A percentile compares a stretch with the other conserved stretches of the same genome.
phyloP scores from a whole-genome alignment of 768 basidiomycete species.

The Chalciporus piperatus region DNA sequence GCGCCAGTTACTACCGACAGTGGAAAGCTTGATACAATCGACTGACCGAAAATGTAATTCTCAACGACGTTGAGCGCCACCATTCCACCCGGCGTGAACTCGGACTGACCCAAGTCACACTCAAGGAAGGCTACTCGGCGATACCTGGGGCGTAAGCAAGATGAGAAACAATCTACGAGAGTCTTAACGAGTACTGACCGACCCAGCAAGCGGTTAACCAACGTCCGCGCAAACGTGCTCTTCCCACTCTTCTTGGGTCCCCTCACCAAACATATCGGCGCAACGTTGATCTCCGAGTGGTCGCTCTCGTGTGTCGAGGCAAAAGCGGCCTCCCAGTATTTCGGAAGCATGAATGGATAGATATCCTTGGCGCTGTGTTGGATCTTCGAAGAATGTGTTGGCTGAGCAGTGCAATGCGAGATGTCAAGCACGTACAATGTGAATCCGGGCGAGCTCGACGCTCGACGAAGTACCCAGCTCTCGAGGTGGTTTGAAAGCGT shows the following conservation, averaged over 20 bases:
- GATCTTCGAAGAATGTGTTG: slow-evolving; percentile 21
- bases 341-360: slow-evolving; percentile 34
- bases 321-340: slow-evolving; percentile 36
- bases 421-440: slow-evolving; percentile 41
- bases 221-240: slow-evolving; percentile 76
- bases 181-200: slow-evolving; percentile 37
- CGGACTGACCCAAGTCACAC: slow-evolving; percentile 91
- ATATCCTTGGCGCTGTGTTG: slow-evolving; percentile 27
- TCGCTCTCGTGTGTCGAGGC: neutral
- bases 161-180: neutral
- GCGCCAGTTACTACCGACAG: neutral
- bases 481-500: slow-evolving; percentile 55
- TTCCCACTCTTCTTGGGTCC: slow-evolving; percentile 90
- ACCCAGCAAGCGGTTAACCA: slow-evolving; percentile 65
- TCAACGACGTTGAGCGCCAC: slow-evolving; percentile 77
- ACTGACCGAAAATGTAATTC: slow-evolving; percentile 64
- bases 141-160: slow-evolving; percentile 45
- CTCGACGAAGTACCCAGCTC: slow-evolving; percentile 21
- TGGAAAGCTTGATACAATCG: neutral
- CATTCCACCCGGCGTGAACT: slow-evolving; percentile 86
- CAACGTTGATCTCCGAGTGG: slow-evolving; percentile 14
- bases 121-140: slow-evolving; percentile 86
- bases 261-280: slow-evolving; percentile 61
- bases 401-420: slow-evolving; percentile 7
- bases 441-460: slow-evolving; percentile 47